Evolutionary conservation across 208 protist species (phyloP).

Genomic region (Leishmania gerbilli): DNA sequence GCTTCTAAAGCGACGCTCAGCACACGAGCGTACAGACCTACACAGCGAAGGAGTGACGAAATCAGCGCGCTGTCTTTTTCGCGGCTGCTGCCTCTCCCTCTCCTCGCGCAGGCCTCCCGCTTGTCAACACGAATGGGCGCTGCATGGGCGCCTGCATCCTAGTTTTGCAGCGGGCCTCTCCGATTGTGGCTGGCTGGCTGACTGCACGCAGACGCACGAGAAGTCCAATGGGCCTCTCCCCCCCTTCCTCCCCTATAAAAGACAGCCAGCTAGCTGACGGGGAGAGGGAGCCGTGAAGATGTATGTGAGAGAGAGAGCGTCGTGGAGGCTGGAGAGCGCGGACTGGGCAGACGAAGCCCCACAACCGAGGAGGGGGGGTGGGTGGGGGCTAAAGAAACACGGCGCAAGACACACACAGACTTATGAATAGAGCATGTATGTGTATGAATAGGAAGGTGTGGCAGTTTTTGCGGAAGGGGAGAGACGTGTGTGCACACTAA

Average conservation of each 20-base stretch:
- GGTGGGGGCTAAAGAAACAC: too few species aligned
- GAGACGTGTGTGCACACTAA: background rate
- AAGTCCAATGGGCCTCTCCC: too few species aligned
- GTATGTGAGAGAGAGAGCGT: background rate
- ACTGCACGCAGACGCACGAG: background rate
- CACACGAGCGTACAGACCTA: background rate
- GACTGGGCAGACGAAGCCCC: background rate
- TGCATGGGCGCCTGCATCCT: background rate
- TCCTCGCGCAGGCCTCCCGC: background rate
- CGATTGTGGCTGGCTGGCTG: background rate
- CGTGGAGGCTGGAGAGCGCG: background rate
- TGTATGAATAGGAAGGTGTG: background rate
- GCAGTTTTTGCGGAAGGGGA: background rate
- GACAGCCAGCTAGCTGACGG: background rate
- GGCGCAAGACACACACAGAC: background rate
- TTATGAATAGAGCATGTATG: background rate
- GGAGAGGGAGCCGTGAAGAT: background rate
- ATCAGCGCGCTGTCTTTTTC: background rate
- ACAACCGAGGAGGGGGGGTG: background rate
- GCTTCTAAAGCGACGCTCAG: background rate
- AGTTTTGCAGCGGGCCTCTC: background rate
- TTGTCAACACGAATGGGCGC: background rate
- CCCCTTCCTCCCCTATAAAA: background rate
- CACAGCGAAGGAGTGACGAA: background rate
- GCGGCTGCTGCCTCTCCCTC: background rate